Conservation (phyloP, 2,329 filamentous ascomycete genomes). For the Colletotrichum siamense region DNA sequence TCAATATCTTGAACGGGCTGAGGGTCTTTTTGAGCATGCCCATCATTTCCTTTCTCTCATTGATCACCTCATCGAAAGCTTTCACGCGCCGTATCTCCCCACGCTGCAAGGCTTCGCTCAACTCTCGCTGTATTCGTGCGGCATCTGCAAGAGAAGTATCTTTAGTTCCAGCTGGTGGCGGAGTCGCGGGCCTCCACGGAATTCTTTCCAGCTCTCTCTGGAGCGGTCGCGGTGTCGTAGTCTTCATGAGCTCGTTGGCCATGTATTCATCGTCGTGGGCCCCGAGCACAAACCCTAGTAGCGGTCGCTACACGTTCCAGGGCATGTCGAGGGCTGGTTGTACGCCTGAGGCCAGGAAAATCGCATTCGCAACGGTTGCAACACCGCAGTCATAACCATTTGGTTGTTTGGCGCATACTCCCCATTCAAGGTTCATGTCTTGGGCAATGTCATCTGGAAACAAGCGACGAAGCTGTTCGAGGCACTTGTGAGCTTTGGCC, state of each 20-base stretch:
- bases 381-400: too few species aligned
- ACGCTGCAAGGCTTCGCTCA: neutral
- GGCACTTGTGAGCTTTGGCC: too few species aligned
- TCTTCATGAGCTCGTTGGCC: neutral
- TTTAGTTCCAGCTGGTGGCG: neutral
- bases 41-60: neutral
- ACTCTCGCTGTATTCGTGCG: neutral
- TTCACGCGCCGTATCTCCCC: neutral
- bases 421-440: too few species aligned
- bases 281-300: neutral
- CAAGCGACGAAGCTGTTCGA: too few species aligned
- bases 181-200: neutral
- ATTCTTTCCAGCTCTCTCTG: neutral
- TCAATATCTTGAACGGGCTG: neutral
- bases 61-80: neutral
- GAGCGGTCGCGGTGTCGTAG: neutral
- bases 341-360: too few species aligned
- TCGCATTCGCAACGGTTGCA: too few species aligned
- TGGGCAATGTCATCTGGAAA: too few species aligned
- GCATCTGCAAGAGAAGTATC: neutral
- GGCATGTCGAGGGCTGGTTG: neutral
- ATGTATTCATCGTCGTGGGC: neutral
- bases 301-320: neutral
- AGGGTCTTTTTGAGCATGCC: neutral
- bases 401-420: too few species aligned